Percentiles rank a stretch among this genome's conserved stretches.
phyloP scores from a whole-genome alignment of 306 rosid species.

The Alnus glutinosa region DNA sequence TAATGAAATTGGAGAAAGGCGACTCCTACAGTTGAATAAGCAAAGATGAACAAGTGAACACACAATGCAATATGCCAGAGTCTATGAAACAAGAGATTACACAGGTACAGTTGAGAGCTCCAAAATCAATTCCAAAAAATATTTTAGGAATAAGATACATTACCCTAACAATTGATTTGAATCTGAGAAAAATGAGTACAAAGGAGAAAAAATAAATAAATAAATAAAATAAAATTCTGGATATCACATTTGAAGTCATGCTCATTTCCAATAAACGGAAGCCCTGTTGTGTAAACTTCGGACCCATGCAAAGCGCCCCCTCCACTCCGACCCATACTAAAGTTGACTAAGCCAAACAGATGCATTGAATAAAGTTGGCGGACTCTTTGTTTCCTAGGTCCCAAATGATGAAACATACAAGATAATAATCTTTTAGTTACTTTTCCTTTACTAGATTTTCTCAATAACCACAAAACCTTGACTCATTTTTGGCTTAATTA shows the following conservation, averaged over 20 bases:
- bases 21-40: slow-evolving; percentile 26
- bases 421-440: too few species aligned
- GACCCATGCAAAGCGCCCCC: too few species aligned
- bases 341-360: not conserved
- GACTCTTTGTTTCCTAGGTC: not conserved
- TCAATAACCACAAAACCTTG: not conserved
- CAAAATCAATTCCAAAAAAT: not conserved
- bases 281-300: too few species aligned
- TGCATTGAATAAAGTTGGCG: not conserved
- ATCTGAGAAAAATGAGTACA: not conserved
- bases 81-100: not conserved
- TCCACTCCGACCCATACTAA: too few species aligned
- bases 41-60: not conserved
- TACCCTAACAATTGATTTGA: not conserved
- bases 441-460: not conserved
- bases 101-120: not conserved
- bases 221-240: too few species aligned
- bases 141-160: not conserved
- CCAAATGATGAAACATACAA: not conserved
- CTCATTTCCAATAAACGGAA: too few species aligned
- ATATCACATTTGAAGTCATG: too few species aligned
- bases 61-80: not conserved
- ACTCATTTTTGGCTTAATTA: not conserved
- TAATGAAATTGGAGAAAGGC: slow-evolving; percentile 18
- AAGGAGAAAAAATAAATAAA: not conserved